phyloP scores from a whole-genome alignment of 192 early-diverging fungal genomes.

The Geosiphon pyriformis region DNA sequence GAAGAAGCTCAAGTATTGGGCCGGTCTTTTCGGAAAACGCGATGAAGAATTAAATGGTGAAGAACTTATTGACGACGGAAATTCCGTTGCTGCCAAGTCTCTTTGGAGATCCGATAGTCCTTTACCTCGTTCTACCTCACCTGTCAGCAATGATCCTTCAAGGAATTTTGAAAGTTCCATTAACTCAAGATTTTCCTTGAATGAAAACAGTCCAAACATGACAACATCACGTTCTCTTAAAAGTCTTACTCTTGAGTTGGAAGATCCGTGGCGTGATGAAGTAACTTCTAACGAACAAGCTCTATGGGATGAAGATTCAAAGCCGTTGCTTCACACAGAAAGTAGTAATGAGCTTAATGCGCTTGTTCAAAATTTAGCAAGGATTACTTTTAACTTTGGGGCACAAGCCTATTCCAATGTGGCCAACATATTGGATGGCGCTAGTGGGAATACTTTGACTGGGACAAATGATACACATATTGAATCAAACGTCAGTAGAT shows the following conservation, averaged over 20 bases:
- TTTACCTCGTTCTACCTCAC: neutral
- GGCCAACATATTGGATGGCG: neutral
- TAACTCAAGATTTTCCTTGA: too few relatives aligned
- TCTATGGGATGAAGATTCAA: neutral
- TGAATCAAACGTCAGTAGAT: neutral
- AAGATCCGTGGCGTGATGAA: conserved; percentile 23
- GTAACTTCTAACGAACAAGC: neutral
- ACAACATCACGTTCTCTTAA: neutral
- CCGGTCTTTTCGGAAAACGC: conserved; percentile 53
- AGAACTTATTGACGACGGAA: conserved; percentile 8
- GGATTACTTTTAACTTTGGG: conserved; percentile 7
- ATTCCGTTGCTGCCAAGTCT: neutral
- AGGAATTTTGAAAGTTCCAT: neutral
- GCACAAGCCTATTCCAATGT: conserved; percentile 19
- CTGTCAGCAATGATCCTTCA: neutral
- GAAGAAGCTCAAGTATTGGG: conserved; percentile 68
- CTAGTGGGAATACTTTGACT: neutral
- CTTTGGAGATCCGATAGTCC: neutral
- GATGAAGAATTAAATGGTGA: conserved; percentile 50
- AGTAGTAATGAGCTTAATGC: neutral
- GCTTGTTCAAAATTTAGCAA: conserved; percentile 5
- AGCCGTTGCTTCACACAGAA: neutral
- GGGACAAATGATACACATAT: neutral
- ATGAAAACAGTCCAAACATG: neutral
- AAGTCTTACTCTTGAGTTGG: neutral